Evolutionary conservation across 495 filamentous ascomycete genomes (phyloP), one percentile per base, ranked within the genome.

Genomic region (Daldinia vernicosa): DNA sequence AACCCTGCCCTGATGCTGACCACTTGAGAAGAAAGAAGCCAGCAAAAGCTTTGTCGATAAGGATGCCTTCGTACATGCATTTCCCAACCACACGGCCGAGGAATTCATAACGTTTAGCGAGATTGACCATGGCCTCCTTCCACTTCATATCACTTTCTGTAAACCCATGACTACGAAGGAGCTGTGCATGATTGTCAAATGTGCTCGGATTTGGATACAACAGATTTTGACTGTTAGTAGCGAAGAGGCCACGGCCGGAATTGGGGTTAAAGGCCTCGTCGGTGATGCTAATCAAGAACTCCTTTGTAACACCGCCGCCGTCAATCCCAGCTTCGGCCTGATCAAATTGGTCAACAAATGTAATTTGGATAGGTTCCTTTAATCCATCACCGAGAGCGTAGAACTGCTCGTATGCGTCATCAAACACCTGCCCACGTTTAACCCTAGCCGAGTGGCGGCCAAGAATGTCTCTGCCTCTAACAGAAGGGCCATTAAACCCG

Each of bases 351-450:
- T 99, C 95, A 15, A 97, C 92, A 73, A 98, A 99, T 14, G 91
- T 95, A 71, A 99, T 98, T 77, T 97, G 94, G 24, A 99, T 98
- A 0, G 96, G 95, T 76, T 99, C 95, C 75, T 98, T 98, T 61
- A 99, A 83, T 1, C 89, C 89, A 15, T 93, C 91, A 0, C 90
- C 90, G 6, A 98, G 84, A 2, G 84, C 76, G 78, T 96, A 98
- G 72, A 96, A 98, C 60, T 95, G 87, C 4, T 90, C 82, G 76
- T 90, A 92, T 0, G 96, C 95, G 80, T 97, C 94, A 24, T 91
- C 85, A 75, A 98, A 98, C 22, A 95, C 84, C 68, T 89, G 86
- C 55, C 93, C 91, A 56, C 95, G 84, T 47, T 87, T 85, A 60
- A 99, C 95, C 53, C 88, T 89, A 1, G 94, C 95, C 60, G 93